Conservation (phyloP, 495 filamentous ascomycete species). For the Penicillium manginii region DNA sequence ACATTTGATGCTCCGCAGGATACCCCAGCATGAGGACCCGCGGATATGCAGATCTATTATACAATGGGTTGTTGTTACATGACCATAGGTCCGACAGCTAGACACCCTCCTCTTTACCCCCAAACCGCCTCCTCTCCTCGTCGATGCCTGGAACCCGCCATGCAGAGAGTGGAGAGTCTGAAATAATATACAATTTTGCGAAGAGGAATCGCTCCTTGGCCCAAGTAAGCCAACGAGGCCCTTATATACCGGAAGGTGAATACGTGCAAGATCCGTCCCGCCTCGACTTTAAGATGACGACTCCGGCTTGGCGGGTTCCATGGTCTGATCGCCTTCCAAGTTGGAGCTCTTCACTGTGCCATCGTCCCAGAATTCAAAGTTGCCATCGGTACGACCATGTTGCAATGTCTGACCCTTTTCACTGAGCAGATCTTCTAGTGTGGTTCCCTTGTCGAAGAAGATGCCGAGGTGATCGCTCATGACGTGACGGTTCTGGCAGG, state of each 20-base stretch:
- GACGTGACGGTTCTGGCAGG: conserved; percentile 82
- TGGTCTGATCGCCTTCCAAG: conserved; percentile 12
- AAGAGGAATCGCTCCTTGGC: not conserved
- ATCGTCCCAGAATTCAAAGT: conserved; percentile 74
- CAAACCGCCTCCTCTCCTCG: conserved; percentile 12
- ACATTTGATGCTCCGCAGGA: too few species aligned
- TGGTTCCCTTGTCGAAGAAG: conserved; percentile 47
- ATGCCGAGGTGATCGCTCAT: conserved; percentile 83
- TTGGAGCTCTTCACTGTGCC: conserved; percentile 42
- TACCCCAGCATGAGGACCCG: not conserved
- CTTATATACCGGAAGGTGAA: not conserved
- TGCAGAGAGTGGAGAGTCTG: conserved; percentile 33
- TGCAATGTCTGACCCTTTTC: conserved; percentile 37
- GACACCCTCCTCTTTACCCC: conserved; percentile 9
- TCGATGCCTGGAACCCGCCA: conserved; percentile 34
- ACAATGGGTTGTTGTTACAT: conserved; percentile 17
- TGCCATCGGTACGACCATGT: conserved; percentile 49
- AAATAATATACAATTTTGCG: conserved; percentile 15
- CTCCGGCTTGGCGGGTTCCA: conserved; percentile 10
- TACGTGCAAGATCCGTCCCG: too few species aligned
- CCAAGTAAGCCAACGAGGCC: not conserved
- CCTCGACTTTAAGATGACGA: not conserved
- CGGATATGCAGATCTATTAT: conserved; percentile 9
- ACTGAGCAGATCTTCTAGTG: conserved; percentile 40
- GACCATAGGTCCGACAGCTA: conserved; percentile 9